phyloP scores from a whole-genome alignment of 306 rosid species.

The Lithocarpus polystachyus region DNA sequence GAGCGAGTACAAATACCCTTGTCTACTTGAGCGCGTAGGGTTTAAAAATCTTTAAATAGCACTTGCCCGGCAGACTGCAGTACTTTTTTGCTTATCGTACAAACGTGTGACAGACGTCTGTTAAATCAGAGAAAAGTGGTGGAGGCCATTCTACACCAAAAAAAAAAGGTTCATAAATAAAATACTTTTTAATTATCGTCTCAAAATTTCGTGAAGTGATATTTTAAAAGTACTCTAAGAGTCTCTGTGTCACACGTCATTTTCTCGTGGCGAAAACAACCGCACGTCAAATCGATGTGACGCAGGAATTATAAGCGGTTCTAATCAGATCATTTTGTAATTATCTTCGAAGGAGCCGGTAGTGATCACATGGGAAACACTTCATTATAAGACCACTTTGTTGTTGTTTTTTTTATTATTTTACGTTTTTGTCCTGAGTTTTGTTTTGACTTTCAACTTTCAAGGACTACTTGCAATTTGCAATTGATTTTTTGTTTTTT shows the following conservation, averaged over 20 bases:
- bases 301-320: conserved; percentile 68
- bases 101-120: conserved; percentile 61
- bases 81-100: conserved; percentile 20
- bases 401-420: too few species aligned
- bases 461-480: background rate
- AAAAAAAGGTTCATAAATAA: conserved; percentile 1
- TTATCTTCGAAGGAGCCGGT: conserved; percentile 32
- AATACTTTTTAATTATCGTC: conserved; percentile 1
- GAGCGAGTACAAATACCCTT: conserved; percentile 16
- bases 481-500: background rate
- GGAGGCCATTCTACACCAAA: background rate
- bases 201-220: background rate
- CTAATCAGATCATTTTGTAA: conserved; percentile 63
- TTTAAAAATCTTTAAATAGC: background rate
- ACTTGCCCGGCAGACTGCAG: conserved; percentile 9
- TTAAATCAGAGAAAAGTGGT: conserved; percentile 35
- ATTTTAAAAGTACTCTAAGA: background rate
- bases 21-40: conserved; percentile 19
- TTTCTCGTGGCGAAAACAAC: conserved; percentile 38
- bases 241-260: background rate
- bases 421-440: background rate
- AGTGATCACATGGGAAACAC: conserved; percentile 36
- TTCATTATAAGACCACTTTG: conserved; percentile 10
- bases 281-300: conserved; percentile 58
- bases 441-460: background rate